Percentiles rank a stretch among this genome's conserved stretches.
Conservation (phyloP, 2,329 filamentous ascomycete genomes). For the Penicillium olsonii region DNA sequence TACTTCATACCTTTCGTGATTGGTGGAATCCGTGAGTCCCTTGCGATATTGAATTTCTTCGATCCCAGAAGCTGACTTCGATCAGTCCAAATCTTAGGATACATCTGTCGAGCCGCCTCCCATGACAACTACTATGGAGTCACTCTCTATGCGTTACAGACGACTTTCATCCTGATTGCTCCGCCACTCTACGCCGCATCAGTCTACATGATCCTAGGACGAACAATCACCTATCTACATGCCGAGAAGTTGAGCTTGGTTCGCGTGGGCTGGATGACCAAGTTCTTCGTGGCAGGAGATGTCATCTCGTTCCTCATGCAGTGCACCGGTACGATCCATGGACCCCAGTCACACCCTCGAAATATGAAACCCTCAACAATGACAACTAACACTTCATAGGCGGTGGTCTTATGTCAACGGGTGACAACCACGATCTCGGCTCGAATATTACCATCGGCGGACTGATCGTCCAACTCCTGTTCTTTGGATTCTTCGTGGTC, state of each 20-base stretch:
- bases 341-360: background rate
- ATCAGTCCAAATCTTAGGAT: conserved; percentile 48
- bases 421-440: conserved; percentile 19
- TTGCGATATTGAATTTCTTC: background rate
- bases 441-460: conserved; percentile 55
- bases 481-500: conserved; percentile 59
- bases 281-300: conserved; percentile 38
- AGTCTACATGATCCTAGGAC: conserved; percentile 43
- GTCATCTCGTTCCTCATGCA: conserved; percentile 37
- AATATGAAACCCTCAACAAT: background rate
- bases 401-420: conserved; percentile 31
- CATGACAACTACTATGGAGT: conserved; percentile 27
- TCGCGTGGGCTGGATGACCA: conserved; percentile 39
- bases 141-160: conserved; percentile 36
- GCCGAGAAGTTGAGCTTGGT: conserved; percentile 38
- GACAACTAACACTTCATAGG: conserved; percentile 17
- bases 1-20: conserved; percentile 48
- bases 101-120: conserved; percentile 28
- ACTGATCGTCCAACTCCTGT: conserved; percentile 59
- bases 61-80: background rate
- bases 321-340: conserved; percentile 21
- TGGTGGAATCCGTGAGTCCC: conserved; percentile 40
- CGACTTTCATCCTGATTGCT: conserved; percentile 38
- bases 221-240: conserved; percentile 35
- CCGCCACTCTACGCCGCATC: conserved; percentile 45